Evolutionary conservation across 2,329 filamentous ascomycete genomes (phyloP), one percentile per base, ranked within the genome.

Genomic region (Exophiala oligosperma): DNA sequence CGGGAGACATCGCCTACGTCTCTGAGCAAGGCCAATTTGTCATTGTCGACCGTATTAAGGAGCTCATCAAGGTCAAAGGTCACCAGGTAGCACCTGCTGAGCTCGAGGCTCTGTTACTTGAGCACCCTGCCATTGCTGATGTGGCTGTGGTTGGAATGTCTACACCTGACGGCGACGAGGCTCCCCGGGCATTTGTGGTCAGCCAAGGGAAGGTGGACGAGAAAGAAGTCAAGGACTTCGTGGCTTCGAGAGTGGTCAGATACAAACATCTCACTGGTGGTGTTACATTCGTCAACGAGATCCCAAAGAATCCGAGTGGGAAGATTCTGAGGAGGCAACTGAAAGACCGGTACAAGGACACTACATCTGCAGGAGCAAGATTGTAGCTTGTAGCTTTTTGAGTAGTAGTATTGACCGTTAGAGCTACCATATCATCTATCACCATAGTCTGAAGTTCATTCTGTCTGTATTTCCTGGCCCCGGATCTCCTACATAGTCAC

Each of bases 31-130:
- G 63, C 26, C 47, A 37, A 26, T 63, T 65, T 38, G 63, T 61
- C 75, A 90, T 94, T 68, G 92, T 90, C 0, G 91, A 95, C 70
- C 85, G 91, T 3, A 76, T 88, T 11, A 90, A 88, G 74, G 75
- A 72, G 50, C 67, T 73, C 28, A 75, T 74, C 68, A 81, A 86
- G 71, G 84, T 79, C 68, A 86, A 89, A 70, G 65, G 75, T 49
- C 79, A 76, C 71, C 77, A 79, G 69, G 77, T 80, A 1, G 71
- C 77, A 2, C 79, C 79, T 0, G 76, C 78, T 0, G 79, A 81
- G 60, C 66, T 81, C 7, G 79, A 81, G 62, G 72, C 70, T 0
- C 65, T 77, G 1, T 69, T 81, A 1, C 69, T 79, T 3, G 71
- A 73, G 44, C 77, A 80, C 61, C 73, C 74, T 0, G 69, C 64